Percentiles rank a stretch among this genome's conserved stretches.
These are phyloP conservation scores for Ophiostoma triangulosporum DNA, from an alignment of 2,329 filamentous ascomycete species.

Conservation along the genomic window DNA sequence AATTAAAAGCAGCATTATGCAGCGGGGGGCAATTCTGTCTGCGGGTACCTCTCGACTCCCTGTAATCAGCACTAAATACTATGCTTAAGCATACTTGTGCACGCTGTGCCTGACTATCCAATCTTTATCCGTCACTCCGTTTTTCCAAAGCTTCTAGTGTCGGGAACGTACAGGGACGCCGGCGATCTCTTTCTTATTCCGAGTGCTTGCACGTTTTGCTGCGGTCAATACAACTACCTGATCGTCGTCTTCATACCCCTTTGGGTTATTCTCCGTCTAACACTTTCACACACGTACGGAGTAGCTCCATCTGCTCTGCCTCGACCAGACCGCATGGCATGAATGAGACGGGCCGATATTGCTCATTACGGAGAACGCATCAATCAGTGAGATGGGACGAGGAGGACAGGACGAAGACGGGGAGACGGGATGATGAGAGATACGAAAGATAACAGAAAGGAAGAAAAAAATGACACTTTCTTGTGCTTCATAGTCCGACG, in stretches of 20 bases:
- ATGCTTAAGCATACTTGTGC: too few species aligned
- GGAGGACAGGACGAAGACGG: not conserved
- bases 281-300: too few species aligned
- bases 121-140: not conserved
- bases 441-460: too few species aligned
- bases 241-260: not conserved
- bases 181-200: not conserved
- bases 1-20: conserved; percentile 36
- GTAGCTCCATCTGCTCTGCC: too few species aligned
- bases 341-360: not conserved
- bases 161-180: not conserved
- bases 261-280: not conserved
- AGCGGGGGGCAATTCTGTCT: conserved; percentile 12
- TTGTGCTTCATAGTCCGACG: too few species aligned
- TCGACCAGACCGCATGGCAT: too few species aligned
- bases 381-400: not conserved
- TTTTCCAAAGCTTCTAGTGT: conserved; percentile 21
- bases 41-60: too few species aligned
- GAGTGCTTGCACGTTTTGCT: not conserved
- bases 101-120: not conserved
- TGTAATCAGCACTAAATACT: not conserved
- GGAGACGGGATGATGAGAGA: too few species aligned
- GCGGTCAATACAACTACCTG: not conserved
- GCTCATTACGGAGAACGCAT: not conserved
- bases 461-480: too few species aligned